Evolutionary conservation across 495 filamentous ascomycete genomes (phyloP).

Genomic region (Daldinia vernicosa): DNA sequence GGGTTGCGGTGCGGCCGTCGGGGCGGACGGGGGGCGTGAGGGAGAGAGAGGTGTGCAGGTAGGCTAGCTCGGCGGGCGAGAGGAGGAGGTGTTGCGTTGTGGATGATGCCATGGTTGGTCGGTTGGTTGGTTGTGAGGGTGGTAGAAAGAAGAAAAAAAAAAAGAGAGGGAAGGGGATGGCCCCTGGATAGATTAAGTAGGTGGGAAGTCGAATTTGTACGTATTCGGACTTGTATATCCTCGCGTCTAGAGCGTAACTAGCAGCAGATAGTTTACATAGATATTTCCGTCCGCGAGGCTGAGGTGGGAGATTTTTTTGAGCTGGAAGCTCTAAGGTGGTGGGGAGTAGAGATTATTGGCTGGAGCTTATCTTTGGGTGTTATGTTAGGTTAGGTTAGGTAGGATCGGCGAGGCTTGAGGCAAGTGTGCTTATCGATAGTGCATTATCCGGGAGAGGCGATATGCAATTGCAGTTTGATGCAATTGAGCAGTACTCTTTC

Average conservation of each 20-base stretch:
- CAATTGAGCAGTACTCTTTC: neutral
- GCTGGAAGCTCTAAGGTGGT: conserved; percentile 28
- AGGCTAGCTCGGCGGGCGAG: conserved; percentile 95
- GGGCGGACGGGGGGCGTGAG: conserved; percentile 84
- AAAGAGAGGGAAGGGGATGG: neutral
- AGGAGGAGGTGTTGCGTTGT: conserved; percentile 68
- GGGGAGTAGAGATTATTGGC: conserved; percentile 7
- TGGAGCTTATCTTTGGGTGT: no score
- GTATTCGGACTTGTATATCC: neutral
- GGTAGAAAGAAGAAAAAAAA: neutral
- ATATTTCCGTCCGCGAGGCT: conserved; percentile 24
- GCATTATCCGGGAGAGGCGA: neutral
- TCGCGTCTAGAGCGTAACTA: neutral
- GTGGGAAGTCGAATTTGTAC: neutral
- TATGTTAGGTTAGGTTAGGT: no score
- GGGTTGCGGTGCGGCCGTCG: conserved; percentile 80
- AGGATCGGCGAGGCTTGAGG: neutral
- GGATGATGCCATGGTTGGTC: conserved; percentile 36
- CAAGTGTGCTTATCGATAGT: conserved; percentile 26
- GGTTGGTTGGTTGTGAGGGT: neutral
- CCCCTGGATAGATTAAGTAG: neutral
- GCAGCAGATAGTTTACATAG: neutral
- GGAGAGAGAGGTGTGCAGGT: conserved; percentile 88
- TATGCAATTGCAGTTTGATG: no score
- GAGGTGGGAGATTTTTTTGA: conserved; percentile 43